Evolutionary conservation across 345 rosid genomes (phyloP).

Genomic region (Acer negundo): DNA sequence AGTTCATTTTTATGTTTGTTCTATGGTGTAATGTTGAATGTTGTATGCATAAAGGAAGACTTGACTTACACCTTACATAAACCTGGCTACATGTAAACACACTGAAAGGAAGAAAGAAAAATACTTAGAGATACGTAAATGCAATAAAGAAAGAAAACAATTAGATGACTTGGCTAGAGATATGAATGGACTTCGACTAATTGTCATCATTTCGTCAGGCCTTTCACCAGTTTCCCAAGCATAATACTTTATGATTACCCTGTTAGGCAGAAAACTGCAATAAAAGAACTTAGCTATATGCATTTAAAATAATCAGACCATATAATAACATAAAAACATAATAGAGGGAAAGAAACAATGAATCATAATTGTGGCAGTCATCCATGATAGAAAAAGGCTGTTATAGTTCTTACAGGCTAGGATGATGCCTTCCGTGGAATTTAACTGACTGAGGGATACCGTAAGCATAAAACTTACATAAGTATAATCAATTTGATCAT

Average conservation of each 20-base stretch:
- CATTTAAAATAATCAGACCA: background rate
- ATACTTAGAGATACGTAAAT: conserved; percentile 4
- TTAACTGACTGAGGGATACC: conserved; percentile 30
- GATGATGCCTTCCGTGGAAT: conserved; percentile 35
- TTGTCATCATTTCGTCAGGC: background rate
- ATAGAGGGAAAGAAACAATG: conserved; percentile 12
- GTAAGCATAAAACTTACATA: conserved; percentile 37
- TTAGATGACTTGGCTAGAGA: conserved; percentile 12
- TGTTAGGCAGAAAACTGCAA: background rate
- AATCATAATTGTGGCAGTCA: conserved; percentile 6
- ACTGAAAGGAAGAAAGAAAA: background rate
- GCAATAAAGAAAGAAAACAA: background rate
- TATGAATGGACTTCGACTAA: background rate
- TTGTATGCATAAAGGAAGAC: background rate
- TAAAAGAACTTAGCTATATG: background rate
- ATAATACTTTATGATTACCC: conserved; percentile 7
- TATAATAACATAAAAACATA: background rate
- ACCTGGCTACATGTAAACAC: conserved; percentile 11
- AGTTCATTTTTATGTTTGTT: background rate
- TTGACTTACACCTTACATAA: conserved; percentile 20
- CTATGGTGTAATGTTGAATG: conserved; percentile 9
- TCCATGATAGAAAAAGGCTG: conserved; percentile 15
- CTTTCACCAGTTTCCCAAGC: background rate
- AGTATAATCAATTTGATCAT: conserved; percentile 55
- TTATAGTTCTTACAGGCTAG: conserved; percentile 26